phyloP scores from a whole-genome alignment of 2,329 filamentous ascomycete genomes.

The Aspergillus sp. region DNA sequence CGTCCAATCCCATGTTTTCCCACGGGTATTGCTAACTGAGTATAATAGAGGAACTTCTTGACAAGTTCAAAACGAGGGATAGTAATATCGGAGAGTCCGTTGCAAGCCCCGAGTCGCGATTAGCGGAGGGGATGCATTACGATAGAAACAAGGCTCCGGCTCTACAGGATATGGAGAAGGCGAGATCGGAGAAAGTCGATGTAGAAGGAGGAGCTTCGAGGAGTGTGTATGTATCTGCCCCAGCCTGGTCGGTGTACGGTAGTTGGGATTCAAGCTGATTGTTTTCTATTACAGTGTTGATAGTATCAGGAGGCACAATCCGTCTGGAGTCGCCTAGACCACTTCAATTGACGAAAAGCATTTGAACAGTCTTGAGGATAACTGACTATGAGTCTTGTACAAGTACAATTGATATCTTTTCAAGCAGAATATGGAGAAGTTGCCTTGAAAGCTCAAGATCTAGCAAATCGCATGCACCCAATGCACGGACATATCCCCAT shows the following conservation, averaged over 20 bases:
- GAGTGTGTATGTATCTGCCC: conserved; percentile 6
- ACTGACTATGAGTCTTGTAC: not conserved
- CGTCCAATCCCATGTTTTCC: not conserved
- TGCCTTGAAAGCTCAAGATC: not conserved
- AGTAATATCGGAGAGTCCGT: not conserved
- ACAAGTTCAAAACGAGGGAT: not conserved
- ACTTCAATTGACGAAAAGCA: not conserved
- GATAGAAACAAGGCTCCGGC: conserved; percentile 8
- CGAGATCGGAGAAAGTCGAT: conserved; percentile 7
- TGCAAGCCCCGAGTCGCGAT: not conserved
- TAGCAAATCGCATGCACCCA: not conserved
- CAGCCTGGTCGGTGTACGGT: not conserved
- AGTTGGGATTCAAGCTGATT: not conserved
- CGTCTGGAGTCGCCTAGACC: conserved; percentile 5
- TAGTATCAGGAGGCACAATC: conserved; percentile 1
- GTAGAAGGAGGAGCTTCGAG: conserved; percentile 7
- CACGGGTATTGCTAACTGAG: not conserved
- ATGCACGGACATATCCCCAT: not conserved
- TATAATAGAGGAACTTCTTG: not conserved
- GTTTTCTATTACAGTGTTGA: not conserved
- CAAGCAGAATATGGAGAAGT: not conserved
- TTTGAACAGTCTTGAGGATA: not conserved
- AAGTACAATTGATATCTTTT: not conserved
- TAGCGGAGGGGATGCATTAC: conserved; percentile 1
- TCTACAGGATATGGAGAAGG: conserved; percentile 7